Base-by-base conservation (phyloP, 495 filamentous ascomycete species). In the Tricharina praecox region DNA sequence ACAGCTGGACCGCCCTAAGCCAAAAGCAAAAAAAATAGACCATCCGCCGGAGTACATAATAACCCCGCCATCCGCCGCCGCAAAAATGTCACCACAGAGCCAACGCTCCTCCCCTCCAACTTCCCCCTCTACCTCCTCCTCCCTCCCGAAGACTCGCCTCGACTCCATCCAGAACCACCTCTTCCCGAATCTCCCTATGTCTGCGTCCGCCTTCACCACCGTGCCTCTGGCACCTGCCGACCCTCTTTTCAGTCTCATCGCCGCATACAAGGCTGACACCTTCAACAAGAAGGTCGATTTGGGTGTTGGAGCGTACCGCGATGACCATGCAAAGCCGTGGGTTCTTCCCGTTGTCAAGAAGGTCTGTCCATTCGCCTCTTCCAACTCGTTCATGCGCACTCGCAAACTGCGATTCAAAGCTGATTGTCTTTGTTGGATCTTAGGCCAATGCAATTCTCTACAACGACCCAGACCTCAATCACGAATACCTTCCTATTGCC, bases 401-500 rank as follows among this genome's bases (percentile, higher is more conserved):
- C 13, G 28, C 28, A 32, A 32, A 32, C 34, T 9, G 28, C 7
- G 28, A 13, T 13, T 7, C 28, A 32, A 13, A 13, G 34, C 34
- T 37, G 40, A 43, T 23, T 43, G 11, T 15, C 39, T n/a, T n/a
- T n/a, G 9, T 37, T 23, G n/a, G 32, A 13, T 40, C 30, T 45
- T 59, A 95, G 92, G 92, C 92, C 43, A 88, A 96, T 60, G 79
- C 85, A 39, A 75, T 82, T 51, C 69, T 96, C 36, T 80, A 78
- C 57, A 81, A 78, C 56, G 87, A 95, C 62, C 88, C 92, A 51
- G 71, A 78, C 41, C 67, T 93, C 44, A 93, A 99, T 69, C 86
- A 96, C 70, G 90, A 99, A 75, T 99, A 96, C 63, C 83, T 93
- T 49, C 87, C 92, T 40, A 99, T 99, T 62, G 81, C 86, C 47